phyloP scores from a whole-genome alignment of 495 filamentous ascomycete species.

The Evernia prunastri region DNA sequence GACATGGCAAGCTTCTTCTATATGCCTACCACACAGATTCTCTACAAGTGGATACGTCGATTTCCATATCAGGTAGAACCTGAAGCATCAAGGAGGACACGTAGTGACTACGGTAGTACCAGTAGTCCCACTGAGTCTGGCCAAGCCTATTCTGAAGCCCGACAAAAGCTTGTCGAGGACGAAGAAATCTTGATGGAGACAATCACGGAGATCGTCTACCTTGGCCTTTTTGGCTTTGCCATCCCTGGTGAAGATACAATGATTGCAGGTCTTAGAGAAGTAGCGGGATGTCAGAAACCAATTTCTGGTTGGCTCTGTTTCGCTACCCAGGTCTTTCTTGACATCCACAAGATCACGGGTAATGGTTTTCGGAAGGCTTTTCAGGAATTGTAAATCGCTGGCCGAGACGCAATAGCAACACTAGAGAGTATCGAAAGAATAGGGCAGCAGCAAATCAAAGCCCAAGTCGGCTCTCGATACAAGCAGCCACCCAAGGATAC shows the following conservation, averaged over 20 bases:
- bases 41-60: conserved; percentile 21
- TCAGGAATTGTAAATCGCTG: conserved; percentile 31
- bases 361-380: conserved; percentile 28
- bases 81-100: too few species aligned
- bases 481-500: neutral
- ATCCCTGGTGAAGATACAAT: conserved; percentile 30
- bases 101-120: too few species aligned
- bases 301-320: conserved; percentile 32
- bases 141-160: neutral
- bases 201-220: conserved; percentile 32
- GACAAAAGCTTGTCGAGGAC: conserved; percentile 33
- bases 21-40: neutral
- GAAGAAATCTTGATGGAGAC: conserved; percentile 31
- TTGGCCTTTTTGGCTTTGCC: conserved; percentile 26
- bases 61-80: too few species aligned
- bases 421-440: conserved; percentile 18
- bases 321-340: conserved; percentile 34
- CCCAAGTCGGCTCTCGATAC: neutral
- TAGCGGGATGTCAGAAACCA: conserved; percentile 26
- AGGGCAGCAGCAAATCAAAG: neutral
- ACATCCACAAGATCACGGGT: conserved; percentile 33
- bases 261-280: conserved; percentile 31
- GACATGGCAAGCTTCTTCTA: conserved; percentile 1
- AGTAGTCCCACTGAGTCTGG: too few species aligned
- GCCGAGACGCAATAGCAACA: conserved; percentile 31